phyloP scores from a whole-genome alignment of 2,329 filamentous ascomycete genomes.

The Fulvia fulva region DNA sequence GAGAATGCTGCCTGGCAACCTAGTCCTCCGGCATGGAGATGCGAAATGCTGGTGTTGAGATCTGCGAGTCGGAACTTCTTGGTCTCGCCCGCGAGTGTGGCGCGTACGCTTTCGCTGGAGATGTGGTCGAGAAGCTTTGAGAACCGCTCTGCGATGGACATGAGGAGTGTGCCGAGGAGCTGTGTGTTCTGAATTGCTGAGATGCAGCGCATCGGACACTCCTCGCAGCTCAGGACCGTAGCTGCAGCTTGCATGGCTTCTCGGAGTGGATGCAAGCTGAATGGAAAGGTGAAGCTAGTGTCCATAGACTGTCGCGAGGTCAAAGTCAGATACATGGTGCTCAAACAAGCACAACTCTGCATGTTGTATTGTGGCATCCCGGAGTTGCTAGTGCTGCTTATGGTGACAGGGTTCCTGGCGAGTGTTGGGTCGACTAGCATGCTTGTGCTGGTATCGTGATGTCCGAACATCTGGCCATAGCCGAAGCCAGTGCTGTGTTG shows the following conservation, averaged over 20 bases:
- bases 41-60: constrained; percentile 33
- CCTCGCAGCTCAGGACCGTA: constrained; percentile 38
- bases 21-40: constrained; percentile 41
- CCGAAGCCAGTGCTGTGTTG: constrained; percentile 4
- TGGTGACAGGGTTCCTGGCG: background rate
- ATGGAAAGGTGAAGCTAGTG: constrained; percentile 40
- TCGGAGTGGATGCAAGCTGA: constrained; percentile 39
- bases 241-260: constrained; percentile 40
- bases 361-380: constrained; percentile 14
- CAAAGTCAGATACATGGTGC: constrained; percentile 44
- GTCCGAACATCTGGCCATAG: background rate
- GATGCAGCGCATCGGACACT: constrained; percentile 42
- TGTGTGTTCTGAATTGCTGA: constrained; percentile 45
- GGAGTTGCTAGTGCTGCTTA: constrained; percentile 1
- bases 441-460: constrained; percentile 2
- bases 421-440: constrained; percentile 18
- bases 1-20: constrained; percentile 45
- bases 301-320: constrained; percentile 39
- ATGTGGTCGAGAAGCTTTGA: constrained; percentile 39
- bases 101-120: constrained; percentile 36
- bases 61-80: constrained; percentile 45
- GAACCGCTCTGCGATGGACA: constrained; percentile 41
- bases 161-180: constrained; percentile 40
- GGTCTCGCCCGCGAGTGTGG: constrained; percentile 31
- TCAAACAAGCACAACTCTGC: constrained; percentile 42